Evolutionary conservation across 176 grass and related monocot genomes (phyloP), one percentile per base, ranked within the genome.

Genomic region (Themeda triandra): DNA sequence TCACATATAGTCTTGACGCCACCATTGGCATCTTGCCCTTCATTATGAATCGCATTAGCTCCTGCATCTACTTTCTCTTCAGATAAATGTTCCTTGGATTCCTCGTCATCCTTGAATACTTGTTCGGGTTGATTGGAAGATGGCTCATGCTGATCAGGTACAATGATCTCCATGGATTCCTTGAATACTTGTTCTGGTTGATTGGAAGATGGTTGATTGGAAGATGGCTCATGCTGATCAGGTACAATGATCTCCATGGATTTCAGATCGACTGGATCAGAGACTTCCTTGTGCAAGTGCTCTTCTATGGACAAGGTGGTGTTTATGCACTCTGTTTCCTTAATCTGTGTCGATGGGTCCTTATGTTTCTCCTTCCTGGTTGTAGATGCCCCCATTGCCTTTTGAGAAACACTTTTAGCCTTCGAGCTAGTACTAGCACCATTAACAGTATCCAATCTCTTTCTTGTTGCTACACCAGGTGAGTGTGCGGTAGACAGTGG

Each of bases 391-490:
- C 14, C 79, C 45, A 45, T 64, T 86, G 66, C 42, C 74, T 76
- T 82, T 13, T 79, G 79, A 66, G 74, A 19, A 78, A 64, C 28
- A 83, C 80, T 82, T 86, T 81, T 90, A 73, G 66, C 28, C 79
- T 65, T 74, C 67, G 84, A 83, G 73, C 18, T 78, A 33, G 35
- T 36, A 69, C 18, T 39, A 44, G 53, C 21, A 74, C 80, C 74
- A 67, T 84, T 88, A 58, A 77, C 76, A 23, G 45, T 5, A 73
- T 90, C 84, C 23, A 54, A 21, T 83, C 58, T 86, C 54, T 79
- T 90, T 63, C 83, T 86, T 14, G 80, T 6, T 6, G 29, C 6
- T 0, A 8, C 5, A 39, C 46, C 66, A 2, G 28, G 58, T 29
- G 67, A 32, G 11, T 46, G 66, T 30, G 58, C 6, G 1, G 73